phyloP scores from a whole-genome alignment of 176 grass and related monocot genomes.

The Avena sativa region DNA sequence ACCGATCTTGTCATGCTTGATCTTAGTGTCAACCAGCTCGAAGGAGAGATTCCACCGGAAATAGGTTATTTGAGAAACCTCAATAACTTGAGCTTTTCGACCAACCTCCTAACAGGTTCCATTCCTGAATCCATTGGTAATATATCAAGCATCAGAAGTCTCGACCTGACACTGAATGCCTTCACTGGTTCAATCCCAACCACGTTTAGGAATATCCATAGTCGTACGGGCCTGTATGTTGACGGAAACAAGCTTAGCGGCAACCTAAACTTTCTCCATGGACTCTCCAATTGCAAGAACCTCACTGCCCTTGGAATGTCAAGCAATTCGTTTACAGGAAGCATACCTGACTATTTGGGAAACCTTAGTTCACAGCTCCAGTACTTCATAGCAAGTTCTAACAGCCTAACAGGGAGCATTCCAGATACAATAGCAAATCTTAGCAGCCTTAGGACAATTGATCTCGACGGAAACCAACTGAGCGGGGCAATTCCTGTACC shows the following conservation, averaged over 20 bases:
- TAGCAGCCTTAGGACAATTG: neutral
- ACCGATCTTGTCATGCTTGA: slow-evolving; percentile 10
- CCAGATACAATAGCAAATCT: slow-evolving; percentile 24
- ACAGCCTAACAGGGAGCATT: slow-evolving; percentile 18
- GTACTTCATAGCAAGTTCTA: slow-evolving; percentile 22
- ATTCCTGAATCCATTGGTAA: slow-evolving; percentile 21
- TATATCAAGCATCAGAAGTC: slow-evolving; percentile 5
- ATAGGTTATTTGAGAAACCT: slow-evolving; percentile 26
- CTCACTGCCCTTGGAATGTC: slow-evolving; percentile 1
- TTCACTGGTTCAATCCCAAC: slow-evolving; percentile 10
- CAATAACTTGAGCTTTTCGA: slow-evolving; percentile 17
- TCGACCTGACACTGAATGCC: slow-evolving; percentile 15
- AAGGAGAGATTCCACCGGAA: slow-evolving; percentile 12
- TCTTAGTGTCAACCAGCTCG: neutral
- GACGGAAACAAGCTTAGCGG: neutral
- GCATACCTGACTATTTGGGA: slow-evolving; percentile 21
- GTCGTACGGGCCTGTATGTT: slow-evolving; percentile 1
- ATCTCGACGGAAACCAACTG: slow-evolving; percentile 17
- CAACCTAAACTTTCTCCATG: neutral
- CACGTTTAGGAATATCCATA: slow-evolving; percentile 3
- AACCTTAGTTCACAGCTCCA: slow-evolving; percentile 28
- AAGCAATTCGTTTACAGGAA: neutral
- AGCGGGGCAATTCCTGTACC: slow-evolving; percentile 8
- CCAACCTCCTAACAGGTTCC: neutral
- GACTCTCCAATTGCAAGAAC: slow-evolving; percentile 21